Base-by-base conservation (phyloP, 1,284 basidiomycete species). In the Papiliotrema terrestris region DNA sequence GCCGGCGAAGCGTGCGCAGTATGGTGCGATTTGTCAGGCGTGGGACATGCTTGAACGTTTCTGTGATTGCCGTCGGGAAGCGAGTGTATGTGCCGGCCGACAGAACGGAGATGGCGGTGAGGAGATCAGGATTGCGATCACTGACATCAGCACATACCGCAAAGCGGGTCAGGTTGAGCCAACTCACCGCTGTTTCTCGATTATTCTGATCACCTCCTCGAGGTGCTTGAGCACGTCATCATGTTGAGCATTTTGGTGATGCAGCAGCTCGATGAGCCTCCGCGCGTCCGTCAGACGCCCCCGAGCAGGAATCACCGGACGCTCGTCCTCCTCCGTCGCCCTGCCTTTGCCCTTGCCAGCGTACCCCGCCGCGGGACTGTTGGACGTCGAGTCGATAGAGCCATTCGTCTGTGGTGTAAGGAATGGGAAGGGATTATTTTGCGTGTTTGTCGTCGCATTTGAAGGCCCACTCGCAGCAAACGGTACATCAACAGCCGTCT, bases 231-330 rank as follows among this genome's bases (percentile, higher is more conserved):
- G 61, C 11, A 71, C 68, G 6, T 53, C 57, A 39, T 71, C 68
- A 51, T 73, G 71, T 50, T 74, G 73, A 5, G 56, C 59, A 44
- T 73, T 74, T 47, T 74, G 73, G 59, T 74, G 71, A 39, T 68
- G 65, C 52, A 74, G 59, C 46, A 70, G 71, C 32, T 68, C 61
- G 46, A 66, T 63, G 49, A 74, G 66, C 43, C 73, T 55, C 47
- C 69, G 68, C 20, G 70, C 67, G 52, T 74, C 71, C 26, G 73
- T 71, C 4, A 73, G 70, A 48, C 69, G 69, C 9, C 73, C 73
- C 41, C 60, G 54, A 9, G 57, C 39, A 2, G 52, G 36, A 2
- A 35, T 22, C 19, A 19, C 36, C 14, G 17, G 41, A 19, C 41
- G 51, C 8, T 51, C 58, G 11, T 52, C 59, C 8, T 58, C 56